phyloP scores from a whole-genome alignment of 2,329 filamentous ascomycete genomes.

The Fusarium equiseti region DNA sequence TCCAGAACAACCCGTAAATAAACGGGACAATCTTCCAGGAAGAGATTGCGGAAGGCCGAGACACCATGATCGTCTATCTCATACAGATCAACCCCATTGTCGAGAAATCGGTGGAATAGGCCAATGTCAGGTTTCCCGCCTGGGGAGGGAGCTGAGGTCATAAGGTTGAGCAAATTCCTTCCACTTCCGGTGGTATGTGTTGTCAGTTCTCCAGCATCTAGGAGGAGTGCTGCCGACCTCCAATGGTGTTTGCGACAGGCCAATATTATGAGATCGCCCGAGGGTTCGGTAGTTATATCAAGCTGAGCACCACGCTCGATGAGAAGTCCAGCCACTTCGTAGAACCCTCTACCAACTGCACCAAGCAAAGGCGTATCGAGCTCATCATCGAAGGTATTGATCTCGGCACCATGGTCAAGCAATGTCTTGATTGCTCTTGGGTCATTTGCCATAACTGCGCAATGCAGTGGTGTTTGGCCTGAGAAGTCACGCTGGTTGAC shows the following conservation, averaged over 20 bases:
- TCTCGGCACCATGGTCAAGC: neutral
- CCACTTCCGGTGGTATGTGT: rapidly evolving
- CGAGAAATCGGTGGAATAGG: neutral
- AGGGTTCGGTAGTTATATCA: neutral
- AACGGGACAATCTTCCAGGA: neutral
- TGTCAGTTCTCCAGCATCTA: rapidly evolving
- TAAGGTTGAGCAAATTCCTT: rapidly evolving
- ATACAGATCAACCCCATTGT: neutral
- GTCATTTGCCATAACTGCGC: rapidly evolving
- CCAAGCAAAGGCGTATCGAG: rapidly evolving
- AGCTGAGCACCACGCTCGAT: neutral
- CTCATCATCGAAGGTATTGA: rapidly evolving
- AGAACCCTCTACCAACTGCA: rapidly evolving
- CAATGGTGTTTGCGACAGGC: neutral
- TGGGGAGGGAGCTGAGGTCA: rapidly evolving
- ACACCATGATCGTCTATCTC: rapidly evolving
- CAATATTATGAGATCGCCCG: neutral
- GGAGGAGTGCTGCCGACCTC: rapidly evolving
- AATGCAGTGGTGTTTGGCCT: neutral
- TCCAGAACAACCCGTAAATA: neutral
- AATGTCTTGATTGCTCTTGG: neutral
- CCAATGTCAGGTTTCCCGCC: rapidly evolving
- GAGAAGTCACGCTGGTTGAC: neutral
- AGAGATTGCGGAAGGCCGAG: neutral
- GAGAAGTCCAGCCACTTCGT: neutral